These are phyloP conservation scores for Metschnikowia bowlesiae DNA, from an alignment of 805 yeast species.

Conservation along the genomic window DNA sequence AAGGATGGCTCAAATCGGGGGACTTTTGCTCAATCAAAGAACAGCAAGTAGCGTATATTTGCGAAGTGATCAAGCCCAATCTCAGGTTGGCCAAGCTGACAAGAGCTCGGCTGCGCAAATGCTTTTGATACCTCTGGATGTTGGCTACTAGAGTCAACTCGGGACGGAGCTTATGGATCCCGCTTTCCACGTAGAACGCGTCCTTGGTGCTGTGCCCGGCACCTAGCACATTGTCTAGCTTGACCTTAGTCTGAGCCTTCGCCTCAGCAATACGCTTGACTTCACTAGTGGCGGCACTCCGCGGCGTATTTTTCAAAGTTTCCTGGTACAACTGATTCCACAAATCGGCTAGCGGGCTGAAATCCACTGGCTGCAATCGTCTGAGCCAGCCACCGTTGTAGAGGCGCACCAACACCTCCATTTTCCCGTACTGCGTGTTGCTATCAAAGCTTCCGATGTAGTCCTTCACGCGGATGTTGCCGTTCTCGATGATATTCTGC, in stretches of 20 bases:
- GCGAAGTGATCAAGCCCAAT: constrained; percentile 64
- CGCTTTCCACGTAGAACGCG: constrained; percentile 25
- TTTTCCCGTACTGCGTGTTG: constrained; percentile 19
- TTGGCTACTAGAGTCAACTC: constrained; percentile 55
- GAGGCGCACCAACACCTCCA: constrained; percentile 24
- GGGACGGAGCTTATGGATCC: constrained; percentile 44
- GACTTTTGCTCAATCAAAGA: constrained; percentile 54
- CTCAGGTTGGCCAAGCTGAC: constrained; percentile 59
- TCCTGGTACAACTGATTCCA: constrained; percentile 37
- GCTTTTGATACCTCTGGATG: constrained; percentile 61
- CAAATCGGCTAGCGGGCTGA: constrained; percentile 33
- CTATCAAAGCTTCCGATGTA: constrained; percentile 25
- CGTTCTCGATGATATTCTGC: constrained; percentile 66
- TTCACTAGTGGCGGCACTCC: constrained; percentile 36
- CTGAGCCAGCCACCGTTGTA: constrained; percentile 36
- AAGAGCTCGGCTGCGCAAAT: constrained; percentile 61
- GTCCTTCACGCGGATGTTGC: constrained; percentile 58
- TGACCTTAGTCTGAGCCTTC: constrained; percentile 47
- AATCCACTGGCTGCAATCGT: constrained; percentile 28
- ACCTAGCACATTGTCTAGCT: constrained; percentile 32
- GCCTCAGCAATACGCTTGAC: constrained; percentile 51
- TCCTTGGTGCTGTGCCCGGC: constrained; percentile 24
- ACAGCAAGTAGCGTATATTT: constrained; percentile 59
- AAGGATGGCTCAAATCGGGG: constrained; percentile 38
- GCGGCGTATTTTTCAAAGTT: constrained; percentile 31